Evolutionary conservation across 2,329 filamentous ascomycete genomes (phyloP).

Genomic region (Decorospora gaudefroyi): DNA sequence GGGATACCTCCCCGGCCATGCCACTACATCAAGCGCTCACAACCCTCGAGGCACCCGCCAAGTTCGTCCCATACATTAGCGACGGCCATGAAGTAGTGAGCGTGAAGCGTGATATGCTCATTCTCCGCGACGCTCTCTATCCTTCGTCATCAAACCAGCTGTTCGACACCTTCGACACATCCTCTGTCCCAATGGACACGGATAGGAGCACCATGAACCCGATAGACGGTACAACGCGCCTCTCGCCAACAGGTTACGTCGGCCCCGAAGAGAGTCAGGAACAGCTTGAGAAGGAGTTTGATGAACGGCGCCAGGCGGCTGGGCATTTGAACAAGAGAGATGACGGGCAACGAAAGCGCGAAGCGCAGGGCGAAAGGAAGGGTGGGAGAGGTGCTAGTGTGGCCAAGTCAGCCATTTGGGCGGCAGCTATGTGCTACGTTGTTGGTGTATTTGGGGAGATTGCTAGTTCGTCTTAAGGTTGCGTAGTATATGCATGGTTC

Average conservation of each 20-base stretch:
- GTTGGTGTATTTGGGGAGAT: conserved; percentile 41
- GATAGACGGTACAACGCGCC: conserved; percentile 43
- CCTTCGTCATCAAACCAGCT: conserved; percentile 9
- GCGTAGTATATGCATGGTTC: no score
- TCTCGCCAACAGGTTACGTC: conserved; percentile 43
- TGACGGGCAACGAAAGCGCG: neutral
- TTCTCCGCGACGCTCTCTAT: conserved; percentile 31
- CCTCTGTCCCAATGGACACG: neutral
- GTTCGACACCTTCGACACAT: conserved; percentile 12
- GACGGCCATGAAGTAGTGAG: conserved; percentile 33
- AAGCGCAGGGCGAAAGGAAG: conserved; percentile 9
- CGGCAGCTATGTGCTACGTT: conserved; percentile 37
- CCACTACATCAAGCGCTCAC: conserved; percentile 37
- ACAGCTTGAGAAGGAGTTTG: conserved; percentile 29
- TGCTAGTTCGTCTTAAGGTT: no score
- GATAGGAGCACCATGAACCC: conserved; percentile 33
- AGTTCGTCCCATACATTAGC: conserved; percentile 40
- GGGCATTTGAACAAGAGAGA: conserved; percentile 8
- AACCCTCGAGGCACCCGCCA: conserved; percentile 32
- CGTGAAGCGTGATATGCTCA: conserved; percentile 39
- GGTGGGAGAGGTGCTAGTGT: conserved; percentile 26
- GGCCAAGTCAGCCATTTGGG: conserved; percentile 40
- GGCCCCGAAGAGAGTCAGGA: conserved; percentile 32
- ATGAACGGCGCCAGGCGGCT: conserved; percentile 31
- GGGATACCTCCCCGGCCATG: conserved; percentile 22